Conservation (phyloP, 2,329 filamentous ascomycete species). For the Chalaropsis thielavioides region DNA sequence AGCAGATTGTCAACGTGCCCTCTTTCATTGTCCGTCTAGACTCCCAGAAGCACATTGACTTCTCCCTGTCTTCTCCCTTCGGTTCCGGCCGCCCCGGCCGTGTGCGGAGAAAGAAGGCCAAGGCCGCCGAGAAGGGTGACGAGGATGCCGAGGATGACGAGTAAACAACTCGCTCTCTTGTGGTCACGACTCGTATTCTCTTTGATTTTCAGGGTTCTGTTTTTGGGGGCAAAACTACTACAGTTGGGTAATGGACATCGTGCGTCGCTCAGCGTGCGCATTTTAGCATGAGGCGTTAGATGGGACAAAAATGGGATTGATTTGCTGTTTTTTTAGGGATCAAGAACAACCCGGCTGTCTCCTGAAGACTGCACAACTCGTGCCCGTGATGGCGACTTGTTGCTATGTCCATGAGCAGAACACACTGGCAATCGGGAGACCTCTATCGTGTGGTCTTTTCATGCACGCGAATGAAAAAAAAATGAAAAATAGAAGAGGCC, state of each 20-base stretch:
- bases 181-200: constrained; percentile 14
- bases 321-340: constrained; percentile 15
- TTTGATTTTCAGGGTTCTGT: constrained; percentile 9
- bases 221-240: constrained; percentile 8
- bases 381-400: constrained; percentile 11
- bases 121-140: constrained; percentile 76
- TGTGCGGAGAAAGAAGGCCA: constrained; percentile 99
- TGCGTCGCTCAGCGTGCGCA: constrained; percentile 11
- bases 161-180: constrained; percentile 30
- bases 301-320: constrained; percentile 16
- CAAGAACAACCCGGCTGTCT: constrained; percentile 15
- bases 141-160: constrained; percentile 77
- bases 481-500: constrained; percentile 7
- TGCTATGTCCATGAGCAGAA: constrained; percentile 4
- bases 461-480: constrained; percentile 9
- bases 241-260: constrained; percentile 12
- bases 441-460: background rate
- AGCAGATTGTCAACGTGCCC: constrained; percentile 99
- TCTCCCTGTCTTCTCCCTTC: constrained; percentile 91
- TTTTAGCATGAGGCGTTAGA: constrained; percentile 17
- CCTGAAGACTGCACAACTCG: constrained; percentile 4
- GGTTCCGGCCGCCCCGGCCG: constrained; percentile 93
- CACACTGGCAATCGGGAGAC: background rate
- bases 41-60: constrained; percentile 99
- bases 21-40: constrained; percentile 99